A percentile compares a stretch with the other conserved stretches of the same genome.
Evolutionary conservation across 352 stramenopile genomes (phyloP).

Genomic region (Elongisporangium anandrum): DNA sequence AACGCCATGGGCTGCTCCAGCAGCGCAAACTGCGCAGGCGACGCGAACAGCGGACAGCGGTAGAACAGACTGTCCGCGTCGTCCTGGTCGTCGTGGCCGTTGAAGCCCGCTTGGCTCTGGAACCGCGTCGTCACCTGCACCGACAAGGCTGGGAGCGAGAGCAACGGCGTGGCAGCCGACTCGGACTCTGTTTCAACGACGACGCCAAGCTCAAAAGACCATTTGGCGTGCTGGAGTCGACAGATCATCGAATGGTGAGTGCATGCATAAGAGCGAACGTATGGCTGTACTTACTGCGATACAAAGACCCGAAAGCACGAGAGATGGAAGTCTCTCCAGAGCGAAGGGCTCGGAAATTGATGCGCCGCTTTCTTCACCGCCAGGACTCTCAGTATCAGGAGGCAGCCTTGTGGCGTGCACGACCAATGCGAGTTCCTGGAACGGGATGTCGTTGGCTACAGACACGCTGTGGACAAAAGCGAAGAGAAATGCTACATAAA

Average conservation of each 20-base stretch:
- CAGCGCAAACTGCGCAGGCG: conserved; percentile 11
- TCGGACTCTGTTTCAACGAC: conserved; percentile 5
- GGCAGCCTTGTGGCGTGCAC: conserved; percentile 1
- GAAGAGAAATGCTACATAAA: conserved; percentile 26
- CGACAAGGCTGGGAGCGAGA: conserved; percentile 18
- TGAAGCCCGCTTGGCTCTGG: not conserved
- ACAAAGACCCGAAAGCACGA: conserved; percentile 32
- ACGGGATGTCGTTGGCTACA: conserved; percentile 9
- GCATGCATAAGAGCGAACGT: too few relatives aligned
- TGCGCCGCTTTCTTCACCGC: not conserved
- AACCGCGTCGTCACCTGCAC: conserved; percentile 28
- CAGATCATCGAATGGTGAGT: too few relatives aligned
- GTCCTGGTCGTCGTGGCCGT: not conserved
- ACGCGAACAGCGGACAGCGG: conserved; percentile 38
- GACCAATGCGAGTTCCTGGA: conserved; percentile 18
- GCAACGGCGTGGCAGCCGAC: conserved; percentile 2
- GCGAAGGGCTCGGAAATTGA: conserved; percentile 2
- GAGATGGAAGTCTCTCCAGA: conserved; percentile 16
- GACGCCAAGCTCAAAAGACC: conserved; percentile 18
- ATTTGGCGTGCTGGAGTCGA: conserved; percentile 25
- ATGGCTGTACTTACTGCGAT: conserved; percentile 38
- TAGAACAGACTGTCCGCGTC: conserved; percentile 19
- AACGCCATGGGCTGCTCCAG: conserved; percentile 32
- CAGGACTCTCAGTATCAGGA: not conserved
- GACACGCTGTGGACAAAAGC: conserved; percentile 27